phyloP scores from a whole-genome alignment of 495 filamentous ascomycete genomes.

The Penicillium herquei region DNA sequence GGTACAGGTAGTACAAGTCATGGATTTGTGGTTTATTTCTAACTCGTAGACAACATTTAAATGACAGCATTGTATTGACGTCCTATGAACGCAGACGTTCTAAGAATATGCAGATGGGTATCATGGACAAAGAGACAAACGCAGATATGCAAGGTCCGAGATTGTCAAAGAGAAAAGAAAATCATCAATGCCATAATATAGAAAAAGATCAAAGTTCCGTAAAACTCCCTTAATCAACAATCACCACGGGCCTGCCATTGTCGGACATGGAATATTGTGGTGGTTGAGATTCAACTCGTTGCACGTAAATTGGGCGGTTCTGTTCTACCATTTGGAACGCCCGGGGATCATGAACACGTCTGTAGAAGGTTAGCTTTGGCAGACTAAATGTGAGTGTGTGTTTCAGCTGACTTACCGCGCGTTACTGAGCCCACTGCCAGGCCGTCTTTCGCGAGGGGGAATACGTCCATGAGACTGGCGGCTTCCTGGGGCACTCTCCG shows the following conservation, averaged over 20 bases:
- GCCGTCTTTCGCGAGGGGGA: slow-evolving; percentile 19
- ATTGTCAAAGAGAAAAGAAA: slow-evolving; percentile 5
- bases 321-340: slow-evolving; percentile 21
- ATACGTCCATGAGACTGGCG: slow-evolving; percentile 7
- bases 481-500: slow-evolving; percentile 8
- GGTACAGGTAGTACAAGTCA: no score
- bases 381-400: no score
- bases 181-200: background rate
- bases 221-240: slow-evolving; percentile 32
- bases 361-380: slow-evolving; percentile 1
- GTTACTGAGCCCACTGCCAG: slow-evolving; percentile 14
- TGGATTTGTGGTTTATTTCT: no score
- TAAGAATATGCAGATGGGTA: slow-evolving; percentile 32
- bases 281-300: slow-evolving; percentile 22
- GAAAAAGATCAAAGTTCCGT: background rate
- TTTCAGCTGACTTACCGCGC: slow-evolving; percentile 17
- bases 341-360: slow-evolving; percentile 21
- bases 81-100: slow-evolving; percentile 11
- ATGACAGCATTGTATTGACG: background rate
- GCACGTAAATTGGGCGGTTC: slow-evolving; percentile 28
- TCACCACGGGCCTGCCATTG: slow-evolving; percentile 24
- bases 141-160: background rate
- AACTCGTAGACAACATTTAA: no score
- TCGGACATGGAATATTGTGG: slow-evolving; percentile 22
- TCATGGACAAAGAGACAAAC: slow-evolving; percentile 22